A percentile compares a stretch with the other conserved stretches of the same genome.
Conservation (phyloP, 805 yeast genomes). For the Ogataea nitratoaversa region DNA sequence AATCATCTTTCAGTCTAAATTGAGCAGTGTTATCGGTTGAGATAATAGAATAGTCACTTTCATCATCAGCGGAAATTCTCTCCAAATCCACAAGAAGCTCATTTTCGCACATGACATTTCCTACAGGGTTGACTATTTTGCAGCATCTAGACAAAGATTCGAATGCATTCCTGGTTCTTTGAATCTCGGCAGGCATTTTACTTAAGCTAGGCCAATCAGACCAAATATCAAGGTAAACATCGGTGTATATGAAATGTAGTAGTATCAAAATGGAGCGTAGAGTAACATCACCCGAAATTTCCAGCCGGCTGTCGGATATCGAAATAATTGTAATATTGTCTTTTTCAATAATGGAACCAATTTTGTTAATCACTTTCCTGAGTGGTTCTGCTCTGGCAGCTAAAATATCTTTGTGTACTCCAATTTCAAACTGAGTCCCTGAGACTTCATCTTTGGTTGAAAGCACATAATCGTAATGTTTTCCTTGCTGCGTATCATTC, state of each 20-base stretch:
- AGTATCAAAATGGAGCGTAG: constrained; percentile 34
- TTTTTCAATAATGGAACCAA: constrained; percentile 6
- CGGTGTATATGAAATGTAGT: constrained; percentile 49
- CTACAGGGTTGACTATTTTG: constrained; percentile 25
- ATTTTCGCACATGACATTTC: constrained; percentile 21
- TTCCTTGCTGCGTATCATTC: constrained; percentile 11
- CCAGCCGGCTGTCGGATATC: constrained; percentile 1
- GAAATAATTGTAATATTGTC: constrained; percentile 11
- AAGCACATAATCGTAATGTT: constrained; percentile 14
- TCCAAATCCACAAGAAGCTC: constrained; percentile 17
- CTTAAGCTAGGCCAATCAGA: constrained; percentile 27
- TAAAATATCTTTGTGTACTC: constrained; percentile 16
- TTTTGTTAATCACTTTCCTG: not conserved
- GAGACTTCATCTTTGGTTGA: constrained; percentile 9
- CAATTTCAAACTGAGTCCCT: constrained; percentile 6
- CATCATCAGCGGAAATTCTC: constrained; percentile 8
- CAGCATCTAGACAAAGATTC: constrained; percentile 23
- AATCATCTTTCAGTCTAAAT: constrained; percentile 45
- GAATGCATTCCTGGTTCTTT: constrained; percentile 28
- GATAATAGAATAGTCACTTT: not conserved
- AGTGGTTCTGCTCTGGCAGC: constrained; percentile 9
- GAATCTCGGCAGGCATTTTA: constrained; percentile 29
- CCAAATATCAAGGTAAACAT: constrained; percentile 44
- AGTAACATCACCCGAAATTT: constrained; percentile 22
- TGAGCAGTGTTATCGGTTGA: constrained; percentile 34